Evolutionary conservation across 495 filamentous ascomycete genomes (phyloP).

Genomic region (Astrothelium macrocarpum): DNA sequence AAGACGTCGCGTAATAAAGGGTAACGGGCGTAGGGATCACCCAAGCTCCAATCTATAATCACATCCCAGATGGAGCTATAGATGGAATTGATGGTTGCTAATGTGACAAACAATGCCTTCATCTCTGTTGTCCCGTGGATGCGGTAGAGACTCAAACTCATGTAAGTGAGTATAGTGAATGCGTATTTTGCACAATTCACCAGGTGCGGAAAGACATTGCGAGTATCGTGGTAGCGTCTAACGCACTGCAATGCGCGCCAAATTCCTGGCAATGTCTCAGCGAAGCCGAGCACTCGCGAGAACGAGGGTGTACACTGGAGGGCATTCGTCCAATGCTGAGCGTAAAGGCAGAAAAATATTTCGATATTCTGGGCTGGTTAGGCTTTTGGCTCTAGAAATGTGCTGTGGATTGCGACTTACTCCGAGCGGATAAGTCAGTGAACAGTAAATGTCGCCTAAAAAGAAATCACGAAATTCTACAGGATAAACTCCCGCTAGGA

Average conservation of each 20-base stretch:
- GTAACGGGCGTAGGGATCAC: slow-evolving; percentile 57
- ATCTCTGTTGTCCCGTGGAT: slow-evolving; percentile 50
- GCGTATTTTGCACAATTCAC: slow-evolving; percentile 88
- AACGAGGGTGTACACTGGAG: slow-evolving; percentile 73
- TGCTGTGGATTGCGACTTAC: slow-evolving; percentile 45
- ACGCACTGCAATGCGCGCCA: slow-evolving; percentile 88
- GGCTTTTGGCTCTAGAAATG: background rate
- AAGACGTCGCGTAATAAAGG: slow-evolving; percentile 69
- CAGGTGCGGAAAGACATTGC: slow-evolving; percentile 82
- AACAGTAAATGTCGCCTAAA: slow-evolving; percentile 94
- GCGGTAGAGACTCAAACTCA: slow-evolving; percentile 35
- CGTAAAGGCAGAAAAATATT: slow-evolving; percentile 92
- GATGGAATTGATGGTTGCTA: slow-evolving; percentile 66
- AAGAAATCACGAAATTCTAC: slow-evolving; percentile 98
- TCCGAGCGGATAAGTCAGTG: slow-evolving; percentile 77
- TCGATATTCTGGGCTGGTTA: slow-evolving; percentile 57
- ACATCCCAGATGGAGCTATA: slow-evolving; percentile 92
- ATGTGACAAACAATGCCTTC: slow-evolving; percentile 63
- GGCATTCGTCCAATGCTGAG: slow-evolving; percentile 60
- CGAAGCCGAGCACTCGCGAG: slow-evolving; percentile 77
- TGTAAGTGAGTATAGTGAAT: slow-evolving; percentile 66
- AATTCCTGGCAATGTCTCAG: slow-evolving; percentile 71
- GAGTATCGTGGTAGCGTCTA: slow-evolving; percentile 78
- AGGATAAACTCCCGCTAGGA: slow-evolving; percentile 76
- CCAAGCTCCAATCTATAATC: slow-evolving; percentile 90